Evolutionary conservation across 2,329 filamentous ascomycete species (phyloP).

Genomic region (Talaromyces sp.): DNA sequence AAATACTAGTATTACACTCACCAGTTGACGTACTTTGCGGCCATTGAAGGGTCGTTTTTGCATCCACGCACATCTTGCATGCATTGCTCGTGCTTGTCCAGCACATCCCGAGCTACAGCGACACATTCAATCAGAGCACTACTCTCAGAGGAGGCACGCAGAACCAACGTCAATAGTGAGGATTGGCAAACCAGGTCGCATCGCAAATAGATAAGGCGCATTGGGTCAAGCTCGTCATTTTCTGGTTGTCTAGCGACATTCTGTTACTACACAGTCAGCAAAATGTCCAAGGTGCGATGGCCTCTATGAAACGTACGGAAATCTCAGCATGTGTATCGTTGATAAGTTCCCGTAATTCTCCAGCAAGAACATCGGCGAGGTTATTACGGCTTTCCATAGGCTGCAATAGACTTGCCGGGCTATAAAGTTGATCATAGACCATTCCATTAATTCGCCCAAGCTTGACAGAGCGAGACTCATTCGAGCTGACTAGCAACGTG

Average conservation of each 20-base stretch:
- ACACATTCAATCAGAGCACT: slow-evolving; percentile 5
- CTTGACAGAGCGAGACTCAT: background rate
- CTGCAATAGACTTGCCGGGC: background rate
- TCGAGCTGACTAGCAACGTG: background rate
- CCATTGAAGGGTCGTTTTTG: background rate
- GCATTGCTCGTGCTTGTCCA: slow-evolving; percentile 11
- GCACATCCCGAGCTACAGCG: slow-evolving; percentile 9
- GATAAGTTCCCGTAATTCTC: slow-evolving; percentile 3
- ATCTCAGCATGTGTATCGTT: slow-evolving; percentile 3
- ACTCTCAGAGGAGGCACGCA: background rate
- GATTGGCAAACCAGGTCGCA: slow-evolving; percentile 12
- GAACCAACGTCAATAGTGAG: slow-evolving; percentile 7
- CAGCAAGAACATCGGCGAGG: slow-evolving; percentile 1
- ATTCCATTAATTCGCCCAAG: slow-evolving; percentile 13
- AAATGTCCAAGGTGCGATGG: background rate
- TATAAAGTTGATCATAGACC: slow-evolving; percentile 15
- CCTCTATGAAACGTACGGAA: background rate
- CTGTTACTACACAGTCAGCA: background rate
- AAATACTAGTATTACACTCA: background rate
- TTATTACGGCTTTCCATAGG: background rate
- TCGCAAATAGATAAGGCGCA: background rate
- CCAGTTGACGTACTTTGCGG: background rate
- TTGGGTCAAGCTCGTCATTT: background rate
- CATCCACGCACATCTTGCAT: slow-evolving; percentile 10
- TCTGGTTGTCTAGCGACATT: background rate